Conservation (phyloP, 495 filamentous ascomycete genomes). For the Monascus purpureus region DNA sequence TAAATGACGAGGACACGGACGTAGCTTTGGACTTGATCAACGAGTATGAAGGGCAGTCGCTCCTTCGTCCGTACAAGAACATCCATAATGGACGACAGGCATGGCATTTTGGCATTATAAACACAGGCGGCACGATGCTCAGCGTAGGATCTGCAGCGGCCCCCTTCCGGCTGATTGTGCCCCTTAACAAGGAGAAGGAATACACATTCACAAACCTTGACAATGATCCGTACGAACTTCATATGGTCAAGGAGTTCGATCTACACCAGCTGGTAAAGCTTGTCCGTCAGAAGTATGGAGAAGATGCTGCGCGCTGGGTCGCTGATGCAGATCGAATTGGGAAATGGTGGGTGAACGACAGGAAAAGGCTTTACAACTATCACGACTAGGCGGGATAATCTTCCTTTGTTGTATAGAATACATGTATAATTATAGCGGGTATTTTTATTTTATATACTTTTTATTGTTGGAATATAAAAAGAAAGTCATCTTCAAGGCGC, state of each 20-base stretch:
- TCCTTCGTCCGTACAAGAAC: constrained; percentile 25
- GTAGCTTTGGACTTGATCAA: constrained; percentile 23
- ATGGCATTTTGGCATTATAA: constrained; percentile 34
- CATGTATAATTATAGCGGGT: background rate
- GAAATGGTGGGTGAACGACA: constrained; percentile 25
- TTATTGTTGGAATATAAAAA: background rate
- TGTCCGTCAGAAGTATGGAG: constrained; percentile 16
- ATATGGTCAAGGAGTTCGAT: constrained; percentile 19
- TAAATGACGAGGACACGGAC: constrained; percentile 14
- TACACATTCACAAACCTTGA: constrained; percentile 23
- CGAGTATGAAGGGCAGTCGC: constrained; percentile 33
- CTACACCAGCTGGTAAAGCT: constrained; percentile 12
- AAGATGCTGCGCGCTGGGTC: constrained; percentile 24
- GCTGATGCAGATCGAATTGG: constrained; percentile 21
- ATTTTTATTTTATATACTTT: background rate
- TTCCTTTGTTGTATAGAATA: background rate
- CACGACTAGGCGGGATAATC: constrained; percentile 2
- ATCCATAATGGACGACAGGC: constrained; percentile 19
- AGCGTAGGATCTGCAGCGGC: constrained; percentile 23
- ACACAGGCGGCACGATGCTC: constrained; percentile 29
- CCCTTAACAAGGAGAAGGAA: constrained; percentile 22
- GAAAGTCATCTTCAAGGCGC: no score
- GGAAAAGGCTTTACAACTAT: constrained; percentile 19
- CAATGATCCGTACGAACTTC: constrained; percentile 21
- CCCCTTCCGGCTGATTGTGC: constrained; percentile 26